Conservation (phyloP, 768 basidiomycete genomes). For the Kwoniella dendrophila region DNA sequence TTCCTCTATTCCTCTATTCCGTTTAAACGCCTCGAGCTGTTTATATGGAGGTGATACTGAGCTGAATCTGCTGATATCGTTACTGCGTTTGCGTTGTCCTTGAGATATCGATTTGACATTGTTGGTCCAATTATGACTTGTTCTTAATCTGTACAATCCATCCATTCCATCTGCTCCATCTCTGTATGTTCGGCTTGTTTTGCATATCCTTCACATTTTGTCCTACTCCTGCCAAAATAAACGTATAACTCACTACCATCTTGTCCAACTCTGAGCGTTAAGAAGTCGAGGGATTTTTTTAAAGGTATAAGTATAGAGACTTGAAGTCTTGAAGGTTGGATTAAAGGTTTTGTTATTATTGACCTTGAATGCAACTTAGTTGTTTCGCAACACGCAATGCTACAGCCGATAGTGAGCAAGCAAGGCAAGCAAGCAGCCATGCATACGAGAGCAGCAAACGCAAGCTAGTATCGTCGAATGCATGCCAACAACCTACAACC, state of each 20-base stretch:
- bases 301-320: slow-evolving; percentile 12
- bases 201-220: not conserved
- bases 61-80: too few species aligned
- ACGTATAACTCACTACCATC: slow-evolving; percentile 38
- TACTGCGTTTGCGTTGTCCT: too few species aligned
- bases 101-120: too few species aligned
- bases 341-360: not conserved
- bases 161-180: not conserved
- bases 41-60: too few species aligned
- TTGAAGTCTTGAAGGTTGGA: slow-evolving; percentile 28
- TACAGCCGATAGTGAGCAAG: too few species aligned
- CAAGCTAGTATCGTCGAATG: too few species aligned
- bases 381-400: too few species aligned
- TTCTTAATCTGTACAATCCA: not conserved
- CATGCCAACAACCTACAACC: not conserved
- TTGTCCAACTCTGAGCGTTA: slow-evolving; percentile 28
- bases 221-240: not conserved
- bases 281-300: slow-evolving; percentile 20
- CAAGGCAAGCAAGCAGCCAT: too few species aligned
- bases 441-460: too few species aligned
- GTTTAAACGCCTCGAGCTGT: too few species aligned
- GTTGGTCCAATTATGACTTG: too few species aligned
- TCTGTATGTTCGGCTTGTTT: not conserved
- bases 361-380: not conserved
- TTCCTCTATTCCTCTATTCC: too few species aligned